Evolutionary conservation across 2,329 filamentous ascomycete genomes (phyloP).

Genomic region (Talaromyces piceae): DNA sequence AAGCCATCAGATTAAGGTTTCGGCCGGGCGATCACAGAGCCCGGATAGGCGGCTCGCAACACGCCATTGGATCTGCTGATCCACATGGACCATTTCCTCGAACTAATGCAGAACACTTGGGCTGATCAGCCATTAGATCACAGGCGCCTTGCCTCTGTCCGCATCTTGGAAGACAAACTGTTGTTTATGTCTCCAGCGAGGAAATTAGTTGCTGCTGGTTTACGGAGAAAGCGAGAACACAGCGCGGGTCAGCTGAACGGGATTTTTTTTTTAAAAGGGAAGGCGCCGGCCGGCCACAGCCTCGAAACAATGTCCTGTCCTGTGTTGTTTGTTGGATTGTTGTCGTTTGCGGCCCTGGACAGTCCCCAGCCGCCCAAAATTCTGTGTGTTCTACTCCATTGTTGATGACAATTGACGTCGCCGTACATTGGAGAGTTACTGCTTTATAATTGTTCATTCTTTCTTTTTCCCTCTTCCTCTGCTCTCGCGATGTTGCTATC

Average conservation of each 20-base stretch:
- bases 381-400: neutral
- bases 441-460: neutral
- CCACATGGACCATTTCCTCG: neutral
- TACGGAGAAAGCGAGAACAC: neutral
- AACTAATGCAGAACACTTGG: neutral
- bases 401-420: neutral
- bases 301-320: neutral
- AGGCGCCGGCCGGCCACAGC: neutral
- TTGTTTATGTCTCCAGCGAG: neutral
- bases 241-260: neutral
- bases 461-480: neutral
- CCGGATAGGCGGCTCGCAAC: neutral
- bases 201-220: neutral
- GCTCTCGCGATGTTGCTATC: constrained; percentile 25
- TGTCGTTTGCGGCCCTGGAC: too few relatives aligned
- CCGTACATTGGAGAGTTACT: neutral
- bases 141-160: neutral
- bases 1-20: neutral
- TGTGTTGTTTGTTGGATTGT: neutral
- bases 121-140: neutral
- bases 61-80: neutral
- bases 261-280: neutral
- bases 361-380: neutral
- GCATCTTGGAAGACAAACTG: neutral
- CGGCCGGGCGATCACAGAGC: neutral